Conservation (phyloP, 495 filamentous ascomycete species). For the Neurospora sp. region DNA sequence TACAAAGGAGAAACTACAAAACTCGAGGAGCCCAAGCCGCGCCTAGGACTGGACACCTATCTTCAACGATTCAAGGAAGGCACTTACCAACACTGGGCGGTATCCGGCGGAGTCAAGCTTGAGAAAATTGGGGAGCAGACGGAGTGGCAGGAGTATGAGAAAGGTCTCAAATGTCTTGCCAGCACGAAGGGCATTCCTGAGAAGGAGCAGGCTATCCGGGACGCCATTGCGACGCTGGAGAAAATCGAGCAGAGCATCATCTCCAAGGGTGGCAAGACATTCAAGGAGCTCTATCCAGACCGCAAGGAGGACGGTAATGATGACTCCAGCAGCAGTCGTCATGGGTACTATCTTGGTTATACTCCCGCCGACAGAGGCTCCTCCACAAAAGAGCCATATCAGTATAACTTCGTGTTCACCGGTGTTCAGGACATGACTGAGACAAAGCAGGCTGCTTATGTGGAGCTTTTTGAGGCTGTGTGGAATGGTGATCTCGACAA, state of each 20-base stretch:
- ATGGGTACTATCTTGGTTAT: not conserved
- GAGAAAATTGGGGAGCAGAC: constrained; percentile 4
- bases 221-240: constrained; percentile 40
- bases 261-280: constrained; percentile 52
- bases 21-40: constrained; percentile 5
- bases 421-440: constrained; percentile 40
- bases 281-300: constrained; percentile 51
- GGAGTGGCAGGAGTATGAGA: constrained; percentile 20
- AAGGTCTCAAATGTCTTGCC: constrained; percentile 14
- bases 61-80: constrained; percentile 33
- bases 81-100: constrained; percentile 44
- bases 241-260: constrained; percentile 43
- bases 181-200: constrained; percentile 29
- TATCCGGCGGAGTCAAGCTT: constrained; percentile 25
- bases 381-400: constrained; percentile 26
- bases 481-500: constrained; percentile 55
- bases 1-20: constrained; percentile 27
- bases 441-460: constrained; percentile 41
- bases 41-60: constrained; percentile 27
- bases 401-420: constrained; percentile 38
- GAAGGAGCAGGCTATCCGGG: constrained; percentile 42
- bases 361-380: not conserved
- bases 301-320: constrained; percentile 9
- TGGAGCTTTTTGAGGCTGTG: constrained; percentile 55
- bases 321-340: not conserved